Evolutionary conservation across 441 rosid species (phyloP), one percentile per base, ranked within the genome.

Genomic region (Gossypium trilobum): DNA sequence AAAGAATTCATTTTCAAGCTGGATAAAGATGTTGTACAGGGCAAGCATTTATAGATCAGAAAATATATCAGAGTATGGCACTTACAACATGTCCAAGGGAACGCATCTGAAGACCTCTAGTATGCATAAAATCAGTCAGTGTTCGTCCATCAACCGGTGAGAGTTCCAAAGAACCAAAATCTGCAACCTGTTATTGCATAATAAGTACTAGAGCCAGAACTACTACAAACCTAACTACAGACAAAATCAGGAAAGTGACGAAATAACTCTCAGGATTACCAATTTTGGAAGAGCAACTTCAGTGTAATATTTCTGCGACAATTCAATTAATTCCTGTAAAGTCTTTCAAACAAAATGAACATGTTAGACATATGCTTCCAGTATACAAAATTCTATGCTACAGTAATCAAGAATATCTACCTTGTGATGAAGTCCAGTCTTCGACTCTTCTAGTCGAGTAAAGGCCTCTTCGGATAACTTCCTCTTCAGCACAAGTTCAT

Each of bases 131-230:
- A 75, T 88, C 92, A 56, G 92, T 88, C 48, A 88, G 78, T 64
- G 92, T 88, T 77, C 90, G 88, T 23, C 92, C 92, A 84, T 86
- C 92, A 60, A 88, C 90, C 44, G 90, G 92, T 36, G 92, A 88
- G 73, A 88, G 85, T 70, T 82, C 88, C 72, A 86, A 79, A 5
- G 85, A 85, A 80, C 88, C 85, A 85, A 90, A 87, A 83, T 82
- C 90, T 74, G 88, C 84, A 59, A 82, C 89, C 88, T 82, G 80
- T 71, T 17, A 79, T 78, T 65, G 55, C 71, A 68, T 64, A 67
- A 76, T 82, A 39, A 74, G 60, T 66, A 61, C 66, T 52, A 54
- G 31, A 78, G 69, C 62, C 10, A 68, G 51, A 75, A 67, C 17
- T 42, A 56, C 70, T 50, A 73, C 9, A 77, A 51, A 62, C 29